Base-by-base conservation (phyloP, 2,329 filamentous ascomycete genomes). In the Aspergillus sp. region DNA sequence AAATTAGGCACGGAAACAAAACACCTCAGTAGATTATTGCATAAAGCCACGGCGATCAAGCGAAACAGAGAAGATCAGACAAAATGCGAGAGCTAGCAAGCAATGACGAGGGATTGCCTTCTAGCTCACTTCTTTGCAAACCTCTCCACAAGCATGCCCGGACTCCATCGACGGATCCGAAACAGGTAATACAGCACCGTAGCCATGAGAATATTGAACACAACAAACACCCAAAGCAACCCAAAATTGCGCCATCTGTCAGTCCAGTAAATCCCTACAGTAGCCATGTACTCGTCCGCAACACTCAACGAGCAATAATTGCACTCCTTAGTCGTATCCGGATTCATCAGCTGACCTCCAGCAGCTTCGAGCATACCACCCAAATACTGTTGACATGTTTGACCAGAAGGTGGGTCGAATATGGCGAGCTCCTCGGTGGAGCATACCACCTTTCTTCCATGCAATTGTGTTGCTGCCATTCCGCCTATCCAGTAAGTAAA, bases 211-310 rank as follows among this genome's bases (percentile, higher is more conserved):
- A 86, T 70, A 68, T 88, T 87, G 68, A 87, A 85, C 5, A 76
- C 67, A 54, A 87, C 78, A 60, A 83, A 89, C 0, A 77, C 81
- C 78, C 84, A 87, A 51, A 87, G 73, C 29, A 89, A 73, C 0
- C 86, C 88, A 69, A 89, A 88, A 71, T 91, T 88, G 60, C 87
- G 81, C 87, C 88, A 91, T 12, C 86, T 77, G 14, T 89, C 76
- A 9, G 58, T 68, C 68, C 87, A 90, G 56, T 78, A 66, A 26
- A 84, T 81, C 29, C 76, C 74, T 46, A 84, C 78, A 0, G 59
- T 58, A 0, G 76, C 65, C 46, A 79, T 67, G 58, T 76, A 80
- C 52, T 80, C 69, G 60, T 79, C 73, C 0, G 72, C 73, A 45
- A 71, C 66, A 3, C 64, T 58, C 29, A 77, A 49, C 1, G 75